phyloP scores from a whole-genome alignment of 768 basidiomycete species.

The Trichaptum fuscoviolaceum region DNA sequence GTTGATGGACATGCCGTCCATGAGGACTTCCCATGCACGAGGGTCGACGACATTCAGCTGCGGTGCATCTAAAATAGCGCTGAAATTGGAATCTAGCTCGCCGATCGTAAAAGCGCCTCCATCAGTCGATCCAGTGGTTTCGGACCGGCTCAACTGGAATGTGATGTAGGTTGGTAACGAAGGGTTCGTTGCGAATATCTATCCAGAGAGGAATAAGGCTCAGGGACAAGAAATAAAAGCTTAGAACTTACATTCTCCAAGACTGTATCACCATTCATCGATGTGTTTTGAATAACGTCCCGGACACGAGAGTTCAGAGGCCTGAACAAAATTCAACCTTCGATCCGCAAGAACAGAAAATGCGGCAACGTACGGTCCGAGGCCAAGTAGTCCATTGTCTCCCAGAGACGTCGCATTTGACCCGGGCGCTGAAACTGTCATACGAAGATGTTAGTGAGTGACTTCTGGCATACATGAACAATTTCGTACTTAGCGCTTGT shows the following conservation, averaged over 20 bases:
- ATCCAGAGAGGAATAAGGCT: neutral
- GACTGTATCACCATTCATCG: neutral
- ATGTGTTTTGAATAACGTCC: neutral
- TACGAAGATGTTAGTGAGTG: neutral
- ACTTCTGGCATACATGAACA: neutral
- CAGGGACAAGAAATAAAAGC: too few species aligned
- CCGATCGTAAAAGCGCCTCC: neutral
- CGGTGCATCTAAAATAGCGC: neutral
- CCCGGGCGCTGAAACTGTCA: neutral
- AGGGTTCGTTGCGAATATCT: neutral
- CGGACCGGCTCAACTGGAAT: neutral
- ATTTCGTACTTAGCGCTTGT: neutral
- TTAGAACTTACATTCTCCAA: neutral
- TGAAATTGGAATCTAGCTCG: neutral
- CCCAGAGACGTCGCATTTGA: neutral
- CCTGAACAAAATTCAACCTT: neutral
- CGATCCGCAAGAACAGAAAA: neutral
- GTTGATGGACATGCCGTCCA: constrained; percentile 7
- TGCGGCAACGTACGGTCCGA: neutral
- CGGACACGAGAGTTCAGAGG: neutral
- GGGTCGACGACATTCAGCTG: neutral
- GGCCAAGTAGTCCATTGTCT: neutral
- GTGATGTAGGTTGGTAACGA: neutral
- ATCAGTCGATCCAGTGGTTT: neutral
- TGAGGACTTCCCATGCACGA: constrained; percentile 2